A percentile compares a stretch with the other conserved stretches of the same genome.
These are phyloP conservation scores for Saccharomyces hybrid DNA, from an alignment of 1,139 yeast species.

Conservation along the genomic window DNA sequence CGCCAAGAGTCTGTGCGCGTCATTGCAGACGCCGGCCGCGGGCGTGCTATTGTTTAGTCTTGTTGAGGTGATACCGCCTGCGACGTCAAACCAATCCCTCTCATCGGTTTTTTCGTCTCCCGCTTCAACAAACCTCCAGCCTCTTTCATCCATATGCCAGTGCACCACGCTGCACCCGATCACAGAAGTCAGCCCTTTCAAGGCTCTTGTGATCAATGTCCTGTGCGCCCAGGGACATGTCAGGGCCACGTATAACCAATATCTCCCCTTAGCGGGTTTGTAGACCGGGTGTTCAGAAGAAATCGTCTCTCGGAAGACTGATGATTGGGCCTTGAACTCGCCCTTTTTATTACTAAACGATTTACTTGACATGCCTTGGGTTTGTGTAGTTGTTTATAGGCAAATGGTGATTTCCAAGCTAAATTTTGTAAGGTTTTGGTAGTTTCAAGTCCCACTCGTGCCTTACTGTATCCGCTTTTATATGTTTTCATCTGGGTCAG, in stretches of 20 bases:
- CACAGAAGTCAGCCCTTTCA: constrained; percentile 61
- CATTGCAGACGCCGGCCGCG: constrained; percentile 15
- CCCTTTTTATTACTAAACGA: constrained; percentile 17
- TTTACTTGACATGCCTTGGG: not conserved
- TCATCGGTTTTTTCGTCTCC: constrained; percentile 36
- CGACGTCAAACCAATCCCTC: constrained; percentile 9
- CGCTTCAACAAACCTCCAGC: constrained; percentile 65
- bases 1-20: constrained; percentile 17
- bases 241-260: constrained; percentile 76
- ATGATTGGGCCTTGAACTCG: constrained; percentile 29
- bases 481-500: not conserved
- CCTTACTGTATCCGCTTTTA: not conserved
- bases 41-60: constrained; percentile 11
- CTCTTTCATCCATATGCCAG: constrained; percentile 77
- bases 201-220: constrained; percentile 61
- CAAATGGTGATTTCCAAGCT: not conserved
- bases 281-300: constrained; percentile 49
- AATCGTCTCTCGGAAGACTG: constrained; percentile 53
- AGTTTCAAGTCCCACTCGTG: not conserved
- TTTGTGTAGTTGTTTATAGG: not conserved
- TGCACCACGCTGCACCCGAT: constrained; percentile 73
- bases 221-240: constrained; percentile 98
- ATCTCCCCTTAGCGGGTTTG: constrained; percentile 67
- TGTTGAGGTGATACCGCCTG: constrained; percentile 21
- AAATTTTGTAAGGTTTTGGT: not conserved